Base-by-base conservation (phyloP, 352 stramenopile species). In the Phytophthora megakarya region DNA sequence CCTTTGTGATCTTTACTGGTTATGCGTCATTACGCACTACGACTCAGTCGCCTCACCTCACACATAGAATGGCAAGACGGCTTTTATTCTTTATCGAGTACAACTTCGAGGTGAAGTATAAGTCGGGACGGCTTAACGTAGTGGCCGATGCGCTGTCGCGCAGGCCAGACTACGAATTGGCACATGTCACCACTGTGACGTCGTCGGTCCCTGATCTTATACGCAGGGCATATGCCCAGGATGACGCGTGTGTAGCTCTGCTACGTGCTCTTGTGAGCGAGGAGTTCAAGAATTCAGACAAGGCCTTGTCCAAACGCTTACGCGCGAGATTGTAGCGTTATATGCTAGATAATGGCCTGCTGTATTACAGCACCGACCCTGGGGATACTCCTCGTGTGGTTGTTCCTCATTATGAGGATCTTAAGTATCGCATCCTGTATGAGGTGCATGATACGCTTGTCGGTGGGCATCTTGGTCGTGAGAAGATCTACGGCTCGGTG, bases 181-280 rank as follows among this genome's bases (percentile, higher is more conserved):
- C 26, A 5, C 26, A 32, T 32, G 26, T 32, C 9, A 32, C 26
- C 5, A 32, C 5, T 9, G 26, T 32, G 26, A 39, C 3, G 7
- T 39, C 33, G 16, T 43, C 5, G 9, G 26, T 9, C 5, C 5
- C 37, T 23, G 8, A 43, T 3, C 19, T 21, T 4, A 43, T 43
- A 96, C 97, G 65, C 97, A 63, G 16, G 40, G 40, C 40, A 11
- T 47, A 47, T 13, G 22, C 40, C 2, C 19, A 5, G 3, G 18
- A 47, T 22, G 40, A 47, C 19, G 25, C 13, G 3, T 47, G 40
- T 43, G 19, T 32, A 32, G 40, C 42, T 15, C 10, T 32, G 42
- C 4, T 32, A 32, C 26, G 26, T 32, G 26, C 26, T 32, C 5
- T 32, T 32, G 26, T 5, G 26, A 32, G 26, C 26, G 26, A 32